These are phyloP conservation scores for Prunus mira DNA, from an alignment of 306 rosid genomes.

Conservation along the genomic window DNA sequence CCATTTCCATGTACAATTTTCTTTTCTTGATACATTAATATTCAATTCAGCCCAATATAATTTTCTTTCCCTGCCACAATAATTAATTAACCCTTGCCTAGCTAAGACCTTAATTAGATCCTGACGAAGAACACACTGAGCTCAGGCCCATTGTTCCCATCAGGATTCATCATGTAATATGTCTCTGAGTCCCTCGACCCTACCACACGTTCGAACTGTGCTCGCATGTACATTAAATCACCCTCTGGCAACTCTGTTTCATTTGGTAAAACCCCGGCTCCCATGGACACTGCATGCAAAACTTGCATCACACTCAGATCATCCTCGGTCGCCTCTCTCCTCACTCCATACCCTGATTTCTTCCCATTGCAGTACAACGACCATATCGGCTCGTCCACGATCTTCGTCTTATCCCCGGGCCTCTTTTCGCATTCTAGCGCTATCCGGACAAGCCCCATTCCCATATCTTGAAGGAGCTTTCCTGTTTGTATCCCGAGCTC, in stretches of 20 bases:
- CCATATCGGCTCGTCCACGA: conserved; percentile 78
- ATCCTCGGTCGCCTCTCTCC: conserved; percentile 64
- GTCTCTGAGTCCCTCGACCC: conserved; percentile 89
- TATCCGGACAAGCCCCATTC: conserved; percentile 58
- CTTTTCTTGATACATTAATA: not conserved
- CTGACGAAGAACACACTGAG: conserved; percentile 72
- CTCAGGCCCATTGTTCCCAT: conserved; percentile 62
- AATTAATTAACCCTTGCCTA: not conserved
- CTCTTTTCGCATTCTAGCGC: conserved; percentile 78
- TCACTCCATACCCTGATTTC: conserved; percentile 73
- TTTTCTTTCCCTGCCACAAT: not conserved
- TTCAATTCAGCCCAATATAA: not conserved
- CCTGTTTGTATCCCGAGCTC: conserved; percentile 67
- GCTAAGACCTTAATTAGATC: conserved; percentile 24
- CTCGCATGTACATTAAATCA: conserved; percentile 73
- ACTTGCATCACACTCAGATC: conserved; percentile 71
- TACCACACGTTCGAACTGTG: conserved; percentile 60
- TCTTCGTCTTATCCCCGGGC: conserved; percentile 44
- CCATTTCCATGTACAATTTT: not conserved
- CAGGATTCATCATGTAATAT: conserved; percentile 81
- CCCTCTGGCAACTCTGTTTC: conserved; percentile 39
- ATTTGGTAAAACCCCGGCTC: conserved; percentile 71
- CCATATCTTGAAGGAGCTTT: conserved; percentile 72
- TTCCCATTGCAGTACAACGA: conserved; percentile 66
- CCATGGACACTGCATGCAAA: conserved; percentile 60